phyloP scores from a whole-genome alignment of 495 filamentous ascomycete species.

The Penicillium lividum region DNA sequence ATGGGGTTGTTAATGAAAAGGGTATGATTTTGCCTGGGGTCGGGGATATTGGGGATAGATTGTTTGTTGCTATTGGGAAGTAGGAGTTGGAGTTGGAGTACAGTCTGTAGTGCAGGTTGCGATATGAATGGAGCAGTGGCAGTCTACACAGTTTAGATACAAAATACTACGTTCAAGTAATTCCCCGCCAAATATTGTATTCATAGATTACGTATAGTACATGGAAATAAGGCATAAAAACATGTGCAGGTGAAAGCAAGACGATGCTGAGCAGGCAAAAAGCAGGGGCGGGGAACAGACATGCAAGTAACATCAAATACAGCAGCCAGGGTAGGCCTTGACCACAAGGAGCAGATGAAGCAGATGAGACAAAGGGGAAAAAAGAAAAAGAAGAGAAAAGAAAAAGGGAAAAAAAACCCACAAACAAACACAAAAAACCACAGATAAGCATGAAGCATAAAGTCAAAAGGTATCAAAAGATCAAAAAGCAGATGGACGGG shows the following conservation, averaged over 20 bases:
- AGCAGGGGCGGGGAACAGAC: conserved; percentile 19
- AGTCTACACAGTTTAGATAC: too few species aligned
- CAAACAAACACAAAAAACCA: neutral
- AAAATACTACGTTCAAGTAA: too few species aligned
- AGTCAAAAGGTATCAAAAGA: conserved; percentile 36
- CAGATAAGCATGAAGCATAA: neutral
- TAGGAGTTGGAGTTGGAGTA: conserved; percentile 34
- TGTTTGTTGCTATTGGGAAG: conserved; percentile 94
- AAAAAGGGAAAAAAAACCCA: conserved; percentile 11
- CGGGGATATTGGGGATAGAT: conserved; percentile 87
- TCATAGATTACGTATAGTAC: conserved; percentile 50
- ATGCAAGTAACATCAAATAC: conserved; percentile 33
- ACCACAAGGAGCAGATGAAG: conserved; percentile 22
- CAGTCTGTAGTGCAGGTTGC: too few species aligned
- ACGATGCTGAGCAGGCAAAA: conserved; percentile 23
- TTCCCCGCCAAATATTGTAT: conserved; percentile 42
- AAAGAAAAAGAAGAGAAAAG: conserved; percentile 18
- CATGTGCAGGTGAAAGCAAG: conserved; percentile 33
- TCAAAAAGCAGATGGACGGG: conserved; percentile 29
- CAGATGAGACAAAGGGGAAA: conserved; percentile 10
- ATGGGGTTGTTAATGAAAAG: conserved; percentile 65
- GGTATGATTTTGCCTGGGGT: conserved; percentile 93
- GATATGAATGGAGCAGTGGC: too few species aligned
- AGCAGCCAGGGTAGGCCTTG: conserved; percentile 26
- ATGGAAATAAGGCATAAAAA: conserved; percentile 39